Base-by-base conservation (phyloP, 352 stramenopile species). In the Phytophthora pistaciae region DNA sequence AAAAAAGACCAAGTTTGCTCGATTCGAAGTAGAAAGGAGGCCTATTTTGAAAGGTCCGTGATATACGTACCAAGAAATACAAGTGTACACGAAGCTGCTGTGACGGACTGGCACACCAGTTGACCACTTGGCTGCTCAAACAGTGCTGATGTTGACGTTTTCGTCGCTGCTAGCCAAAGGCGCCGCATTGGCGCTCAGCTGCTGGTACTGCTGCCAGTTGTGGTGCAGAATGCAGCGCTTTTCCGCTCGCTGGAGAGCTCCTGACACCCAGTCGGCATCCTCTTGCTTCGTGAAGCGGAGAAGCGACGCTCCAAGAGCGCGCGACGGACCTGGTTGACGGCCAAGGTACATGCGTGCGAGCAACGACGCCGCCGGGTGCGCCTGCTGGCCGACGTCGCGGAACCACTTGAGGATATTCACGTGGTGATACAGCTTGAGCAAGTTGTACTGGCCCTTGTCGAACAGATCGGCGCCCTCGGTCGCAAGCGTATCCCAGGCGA, bases 391-490 rank as follows among this genome's bases (percentile, higher is more conserved):
- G 53, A 74, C 52, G n/a, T 75, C 61, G 33, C 59, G 69, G 54
- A 83, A 80, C 76, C 76, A 83, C 49, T 72, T 70, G 3, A 83
- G 70, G 50, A 83, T 75, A 55, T 83, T 42, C 54, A 83, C 76
- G 42, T 77, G 72, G 52, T 83, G 76, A 48, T 79, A 83, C 60
- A 80, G 50, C 53, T 83, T 83, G 11, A 78, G 62, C 55, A 80
- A 60, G 49, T 80, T 83, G 59, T 83, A 83, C 63, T 83, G 69
- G 25, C 74, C 71, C 52, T 80, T 83, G 60, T 75, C 69, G 58
- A 77, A 83, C 44, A 83, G 62, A 20, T 79, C 73, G 6, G 56
- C 65, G 1, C 69, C 63, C 21, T 75, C 64, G 3, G 38, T 63
- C n/a, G 69, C 76, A 48, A 77, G 57, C 6, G 67, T 56, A 42